These are phyloP conservation scores for Penicillium occitanis DNA, from an alignment of 2,329 filamentous ascomycete genomes.

Conservation along the genomic window DNA sequence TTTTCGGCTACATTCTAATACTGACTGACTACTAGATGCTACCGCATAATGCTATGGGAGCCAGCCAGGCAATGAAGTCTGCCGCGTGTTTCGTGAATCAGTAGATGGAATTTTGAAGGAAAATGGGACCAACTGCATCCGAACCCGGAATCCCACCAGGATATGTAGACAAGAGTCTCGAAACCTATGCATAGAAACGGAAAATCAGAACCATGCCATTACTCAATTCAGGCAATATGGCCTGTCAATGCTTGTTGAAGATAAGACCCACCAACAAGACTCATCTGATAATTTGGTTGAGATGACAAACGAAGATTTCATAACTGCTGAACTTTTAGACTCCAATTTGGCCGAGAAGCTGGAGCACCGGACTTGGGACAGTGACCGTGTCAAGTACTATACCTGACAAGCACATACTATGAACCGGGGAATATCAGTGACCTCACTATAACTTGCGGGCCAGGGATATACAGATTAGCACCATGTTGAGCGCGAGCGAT, in stretches of 20 bases:
- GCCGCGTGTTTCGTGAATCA: conserved; percentile 11
- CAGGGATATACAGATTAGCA: not conserved
- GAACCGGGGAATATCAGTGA: not conserved
- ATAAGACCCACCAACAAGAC: not conserved
- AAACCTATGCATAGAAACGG: not conserved
- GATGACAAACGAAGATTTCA: not conserved
- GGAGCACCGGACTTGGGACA: conserved; percentile 5
- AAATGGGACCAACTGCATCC: not conserved
- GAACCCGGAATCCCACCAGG: not conserved
- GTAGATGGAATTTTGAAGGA: not conserved
- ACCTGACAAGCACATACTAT: not conserved
- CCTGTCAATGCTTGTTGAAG: conserved; percentile 6
- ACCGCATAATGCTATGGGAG: conserved; percentile 16
- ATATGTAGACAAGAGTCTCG: not conserved
- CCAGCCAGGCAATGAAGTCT: conserved; percentile 10
- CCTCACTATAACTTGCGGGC: not conserved
- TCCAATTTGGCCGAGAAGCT: conserved; percentile 1
- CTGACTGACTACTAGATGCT: not conserved
- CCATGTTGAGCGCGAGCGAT: not conserved
- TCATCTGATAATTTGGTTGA: not conserved
- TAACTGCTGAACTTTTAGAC: not conserved
- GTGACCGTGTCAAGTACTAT: conserved; percentile 4
- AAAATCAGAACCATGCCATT: not conserved
- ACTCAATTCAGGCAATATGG: conserved; percentile 1
- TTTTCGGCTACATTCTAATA: not conserved